Percentiles rank a stretch among this genome's conserved stretches.
phyloP scores from a whole-genome alignment of 179 eudicot genomes.

The Beta macrorhiza region DNA sequence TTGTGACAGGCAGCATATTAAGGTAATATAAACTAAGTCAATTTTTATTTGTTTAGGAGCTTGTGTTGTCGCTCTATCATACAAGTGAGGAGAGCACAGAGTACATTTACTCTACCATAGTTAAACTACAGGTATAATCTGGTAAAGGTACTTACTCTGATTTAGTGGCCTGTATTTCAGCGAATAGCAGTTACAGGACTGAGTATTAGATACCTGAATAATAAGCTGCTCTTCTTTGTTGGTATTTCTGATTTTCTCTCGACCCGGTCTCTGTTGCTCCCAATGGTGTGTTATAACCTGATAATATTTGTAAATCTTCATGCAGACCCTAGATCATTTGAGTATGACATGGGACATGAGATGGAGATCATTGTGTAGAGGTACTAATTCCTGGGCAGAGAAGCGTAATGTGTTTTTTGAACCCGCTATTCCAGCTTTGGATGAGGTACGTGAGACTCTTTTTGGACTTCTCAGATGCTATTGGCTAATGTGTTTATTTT shows the following conservation, averaged over 20 bases:
- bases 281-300: not conserved
- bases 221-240: not conserved
- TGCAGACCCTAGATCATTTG: slow-evolving; percentile 84
- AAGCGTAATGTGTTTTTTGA: slow-evolving; percentile 46
- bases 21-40: slow-evolving; percentile 16
- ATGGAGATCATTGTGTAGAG: slow-evolving; percentile 48
- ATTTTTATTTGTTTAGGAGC: slow-evolving; percentile 48
- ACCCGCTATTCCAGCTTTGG: slow-evolving; percentile 54
- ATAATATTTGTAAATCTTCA: slow-evolving; percentile 8
- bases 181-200: not conserved
- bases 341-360: slow-evolving; percentile 86
- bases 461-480: not conserved
- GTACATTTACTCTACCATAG: slow-evolving; percentile 68
- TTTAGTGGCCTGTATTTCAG: not conserved
- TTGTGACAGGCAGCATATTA: not conserved
- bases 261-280: not conserved
- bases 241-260: not conserved
- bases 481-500: not conserved
- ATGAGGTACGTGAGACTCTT: slow-evolving; percentile 55
- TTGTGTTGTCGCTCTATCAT: slow-evolving; percentile 66
- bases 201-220: not conserved
- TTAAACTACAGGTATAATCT: slow-evolving; percentile 80
- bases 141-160: not conserved
- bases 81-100: slow-evolving; percentile 91
- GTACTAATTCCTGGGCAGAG: slow-evolving; percentile 30